phyloP scores from a whole-genome alignment of 129 eudicot species.

The Helianthus tuberosus region DNA sequence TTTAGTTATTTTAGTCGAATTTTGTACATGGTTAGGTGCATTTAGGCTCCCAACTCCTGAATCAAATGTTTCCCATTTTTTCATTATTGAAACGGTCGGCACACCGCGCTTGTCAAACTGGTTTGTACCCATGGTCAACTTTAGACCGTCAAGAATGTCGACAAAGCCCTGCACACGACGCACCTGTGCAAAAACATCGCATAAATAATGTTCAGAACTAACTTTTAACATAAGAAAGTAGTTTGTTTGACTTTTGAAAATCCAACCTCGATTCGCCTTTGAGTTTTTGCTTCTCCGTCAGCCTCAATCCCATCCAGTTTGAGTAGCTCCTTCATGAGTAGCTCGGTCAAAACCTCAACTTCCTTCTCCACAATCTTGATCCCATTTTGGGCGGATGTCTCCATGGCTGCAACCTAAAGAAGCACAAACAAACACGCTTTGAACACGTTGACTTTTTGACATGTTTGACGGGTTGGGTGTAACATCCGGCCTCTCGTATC shows the following conservation, averaged over 20 bases:
- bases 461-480: neutral
- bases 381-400: conserved; percentile 38
- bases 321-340: conserved; percentile 63
- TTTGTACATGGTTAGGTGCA: conserved; percentile 32
- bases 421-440: conserved; percentile 8
- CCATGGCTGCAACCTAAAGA: conserved; percentile 49
- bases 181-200: conserved; percentile 38
- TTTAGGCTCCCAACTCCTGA: conserved; percentile 48
- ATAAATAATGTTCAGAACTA: neutral
- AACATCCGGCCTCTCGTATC: no score
- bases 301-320: conserved; percentile 63
- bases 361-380: conserved; percentile 45
- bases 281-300: conserved; percentile 58
- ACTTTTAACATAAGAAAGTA: conserved; percentile 10
- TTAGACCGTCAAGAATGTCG: conserved; percentile 51
- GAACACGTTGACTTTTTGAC: neutral
- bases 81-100: conserved; percentile 34
- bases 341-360: conserved; percentile 47
- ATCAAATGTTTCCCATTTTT: conserved; percentile 60
- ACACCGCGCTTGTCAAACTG: conserved; percentile 11
- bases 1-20: conserved; percentile 40
- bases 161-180: conserved; percentile 59
- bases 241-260: conserved; percentile 23
- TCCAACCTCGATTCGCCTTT: conserved; percentile 56
- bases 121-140: conserved; percentile 30